Conservation (phyloP, 2,329 filamentous ascomycete genomes). For the Aschersonia sp. region DNA sequence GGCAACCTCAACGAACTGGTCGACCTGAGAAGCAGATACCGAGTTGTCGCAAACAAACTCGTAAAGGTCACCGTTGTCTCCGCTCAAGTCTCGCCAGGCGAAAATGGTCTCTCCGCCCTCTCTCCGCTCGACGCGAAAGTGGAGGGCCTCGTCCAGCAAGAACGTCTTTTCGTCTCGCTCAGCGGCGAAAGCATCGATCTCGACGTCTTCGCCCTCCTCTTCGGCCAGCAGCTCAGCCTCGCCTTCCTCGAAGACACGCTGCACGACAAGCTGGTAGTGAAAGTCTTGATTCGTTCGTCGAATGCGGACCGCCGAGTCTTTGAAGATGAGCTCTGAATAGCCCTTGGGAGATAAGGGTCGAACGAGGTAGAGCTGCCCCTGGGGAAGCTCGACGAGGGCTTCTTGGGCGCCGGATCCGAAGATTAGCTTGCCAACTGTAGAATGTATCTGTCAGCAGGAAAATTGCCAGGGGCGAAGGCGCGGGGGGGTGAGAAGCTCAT, state of each 20-base stretch:
- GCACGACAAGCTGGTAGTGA: constrained; percentile 93
- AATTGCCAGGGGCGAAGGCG: no score
- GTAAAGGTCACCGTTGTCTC: constrained; percentile 88
- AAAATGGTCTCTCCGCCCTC: constrained; percentile 73
- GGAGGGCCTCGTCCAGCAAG: constrained; percentile 79
- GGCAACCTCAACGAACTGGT: constrained; percentile 68
- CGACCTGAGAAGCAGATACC: constrained; percentile 54
- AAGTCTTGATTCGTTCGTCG: constrained; percentile 87
- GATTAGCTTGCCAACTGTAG: constrained; percentile 73
- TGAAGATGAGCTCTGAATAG: constrained; percentile 97
- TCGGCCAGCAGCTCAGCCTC: constrained; percentile 85
- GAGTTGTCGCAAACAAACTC: constrained; percentile 88
- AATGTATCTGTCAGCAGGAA: no score
- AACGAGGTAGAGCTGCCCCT: constrained; percentile 95
- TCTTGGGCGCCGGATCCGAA: constrained; percentile 82
- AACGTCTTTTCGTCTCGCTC: constrained; percentile 98
- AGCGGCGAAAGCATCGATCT: constrained; percentile 53
- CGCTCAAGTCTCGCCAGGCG: constrained; percentile 89
- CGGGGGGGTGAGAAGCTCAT: no score
- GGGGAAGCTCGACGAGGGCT: constrained; percentile 82
- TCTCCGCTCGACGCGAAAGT: constrained; percentile 72
- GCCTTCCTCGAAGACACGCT: constrained; percentile 93
- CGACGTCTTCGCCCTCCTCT: constrained; percentile 73
- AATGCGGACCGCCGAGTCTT: constrained; percentile 85
- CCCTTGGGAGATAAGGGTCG: constrained; percentile 90